Percentiles rank a stretch among this genome's conserved stretches.
Evolutionary conservation across 257 asterid genomes (phyloP).

Genomic region (Solanum acaule): DNA sequence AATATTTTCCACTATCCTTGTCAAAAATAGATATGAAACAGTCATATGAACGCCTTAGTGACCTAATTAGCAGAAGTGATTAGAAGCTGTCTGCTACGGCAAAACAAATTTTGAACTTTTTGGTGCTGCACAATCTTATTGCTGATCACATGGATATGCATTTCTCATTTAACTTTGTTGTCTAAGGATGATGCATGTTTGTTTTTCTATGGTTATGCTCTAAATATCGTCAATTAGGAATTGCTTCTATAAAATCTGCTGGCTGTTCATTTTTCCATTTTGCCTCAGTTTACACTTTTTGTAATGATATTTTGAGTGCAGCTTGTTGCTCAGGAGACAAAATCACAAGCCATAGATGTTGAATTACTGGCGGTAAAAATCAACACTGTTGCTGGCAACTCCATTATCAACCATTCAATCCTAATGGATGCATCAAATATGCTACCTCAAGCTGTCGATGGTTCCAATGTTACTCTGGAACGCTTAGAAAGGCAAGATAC

Average conservation of each 20-base stretch:
- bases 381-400: background rate
- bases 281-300: background rate
- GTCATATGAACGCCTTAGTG: background rate
- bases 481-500: slow-evolving; percentile 13
- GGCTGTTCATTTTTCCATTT: background rate
- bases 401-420: background rate
- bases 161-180: background rate
- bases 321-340: slow-evolving; percentile 19
- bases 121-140: background rate
- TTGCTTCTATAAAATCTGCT: background rate
- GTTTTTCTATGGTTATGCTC: background rate
- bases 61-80: background rate
- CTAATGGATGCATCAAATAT: background rate
- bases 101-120: background rate
- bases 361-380: slow-evolving; percentile 8
- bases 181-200: background rate
- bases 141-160: background rate
- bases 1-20: background rate
- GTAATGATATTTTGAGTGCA: background rate
- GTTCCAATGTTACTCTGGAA: slow-evolving; percentile 2
- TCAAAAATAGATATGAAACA: background rate
- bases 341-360: slow-evolving; percentile 9
- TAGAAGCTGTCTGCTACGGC: background rate
- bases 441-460: background rate
- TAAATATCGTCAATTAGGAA: background rate